phyloP scores from a whole-genome alignment of 2,329 filamentous ascomycete genomes.

The Scedosporium apiospermum region DNA sequence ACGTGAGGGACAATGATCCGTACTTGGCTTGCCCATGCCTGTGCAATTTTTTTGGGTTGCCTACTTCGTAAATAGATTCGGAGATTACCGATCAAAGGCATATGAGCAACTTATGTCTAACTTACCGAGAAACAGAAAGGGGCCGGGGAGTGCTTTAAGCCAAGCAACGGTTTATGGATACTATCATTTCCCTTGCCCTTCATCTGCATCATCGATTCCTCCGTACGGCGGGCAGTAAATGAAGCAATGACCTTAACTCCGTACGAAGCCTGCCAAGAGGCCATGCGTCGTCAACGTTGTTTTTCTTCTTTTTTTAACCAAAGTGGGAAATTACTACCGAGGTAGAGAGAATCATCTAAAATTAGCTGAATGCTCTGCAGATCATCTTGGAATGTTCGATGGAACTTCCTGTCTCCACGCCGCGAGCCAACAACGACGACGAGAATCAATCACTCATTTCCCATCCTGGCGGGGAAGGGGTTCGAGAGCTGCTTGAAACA shows the following conservation, averaged over 20 bases:
- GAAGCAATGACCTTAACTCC: too few species aligned
- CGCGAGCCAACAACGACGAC: background rate
- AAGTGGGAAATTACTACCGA: background rate
- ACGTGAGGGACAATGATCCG: background rate
- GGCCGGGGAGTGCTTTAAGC: background rate
- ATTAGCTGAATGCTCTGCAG: background rate
- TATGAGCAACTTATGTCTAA: background rate
- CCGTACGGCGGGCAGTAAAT: too few species aligned
- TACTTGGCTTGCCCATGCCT: background rate
- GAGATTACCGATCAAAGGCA: conserved; percentile 5
- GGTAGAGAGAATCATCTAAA: background rate
- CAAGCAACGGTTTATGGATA: too few species aligned
- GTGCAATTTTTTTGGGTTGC: too few species aligned
- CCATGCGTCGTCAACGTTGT: background rate
- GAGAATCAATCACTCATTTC: background rate
- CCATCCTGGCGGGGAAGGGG: background rate
- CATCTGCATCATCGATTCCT: too few species aligned
- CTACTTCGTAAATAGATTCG: background rate
- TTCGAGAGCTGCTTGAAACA: background rate
- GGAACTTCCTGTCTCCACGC: background rate
- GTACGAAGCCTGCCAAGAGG: too few species aligned
- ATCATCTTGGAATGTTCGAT: background rate
- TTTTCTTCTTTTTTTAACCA: too few species aligned
- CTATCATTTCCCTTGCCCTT: too few species aligned
- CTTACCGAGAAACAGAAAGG: background rate